Evolutionary conservation across 2,329 filamentous ascomycete genomes (phyloP), one percentile per base, ranked within the genome.

Genomic region (Sarocladium kiliense): DNA sequence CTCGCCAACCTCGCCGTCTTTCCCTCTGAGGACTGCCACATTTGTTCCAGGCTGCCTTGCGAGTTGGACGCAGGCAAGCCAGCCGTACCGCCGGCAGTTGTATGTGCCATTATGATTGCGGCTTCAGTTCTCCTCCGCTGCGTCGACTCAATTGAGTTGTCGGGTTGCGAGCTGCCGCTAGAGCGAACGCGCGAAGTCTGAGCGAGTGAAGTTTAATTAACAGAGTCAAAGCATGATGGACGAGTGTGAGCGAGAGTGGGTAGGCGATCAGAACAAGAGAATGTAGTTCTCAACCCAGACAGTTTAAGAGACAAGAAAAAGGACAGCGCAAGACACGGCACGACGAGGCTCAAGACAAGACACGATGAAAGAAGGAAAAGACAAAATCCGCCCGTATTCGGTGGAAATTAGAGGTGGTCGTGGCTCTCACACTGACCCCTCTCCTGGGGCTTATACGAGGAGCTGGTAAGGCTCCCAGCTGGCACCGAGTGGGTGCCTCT

Each of bases 11-110:
- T 47, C 25, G 18, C 25, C 10, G 23, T 23, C n/a, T 44, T 25
- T 11, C 23, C 25, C 23, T 47, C 44, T 16, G 44, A 23, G 12
- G 44, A n/a, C 44, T 47, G 23, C 44, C 44, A 47, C 25, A 47
- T 47, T 14, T 47, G 44, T 47, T 26, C 44, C 12, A 47, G 44
- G n/a, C 44, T 47, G 44, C 25, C 44, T 47, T 47, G 44, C 44
- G 44, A 47, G 7, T 27, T 11, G 3, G 44, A 47, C 23, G 44
- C 44, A 27, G 44, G 44, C 44, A 47, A 18, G 3, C 41, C 16
- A 16, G 18, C 18, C 7, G 39, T 21, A 9, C 18, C n/a, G 6
- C 39, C n/a, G n/a, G n/a, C 30, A 32, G 7, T 14, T 23, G 14
- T 21, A 18, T 11, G 25, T 6, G 25, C 21, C 23, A 47, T 47